Percentiles rank a stretch among this genome's conserved stretches.
Evolutionary conservation across 805 yeast species (phyloP).

Genomic region (Metschnikowia chrysomelidarum): DNA sequence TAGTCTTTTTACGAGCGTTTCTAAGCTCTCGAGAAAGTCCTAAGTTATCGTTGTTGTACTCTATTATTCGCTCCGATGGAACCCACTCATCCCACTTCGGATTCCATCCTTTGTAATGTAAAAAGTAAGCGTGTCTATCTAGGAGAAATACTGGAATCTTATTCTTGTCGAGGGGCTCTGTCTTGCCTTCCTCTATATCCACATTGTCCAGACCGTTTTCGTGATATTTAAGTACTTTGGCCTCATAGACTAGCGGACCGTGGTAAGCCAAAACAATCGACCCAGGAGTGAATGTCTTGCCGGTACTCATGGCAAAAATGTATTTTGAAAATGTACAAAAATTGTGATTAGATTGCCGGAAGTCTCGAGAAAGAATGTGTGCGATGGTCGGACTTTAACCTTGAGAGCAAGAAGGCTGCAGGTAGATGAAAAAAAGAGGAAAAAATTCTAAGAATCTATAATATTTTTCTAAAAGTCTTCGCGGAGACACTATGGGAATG

Average conservation of each 20-base stretch:
- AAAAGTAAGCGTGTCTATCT: slow-evolving; percentile 48
- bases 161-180: slow-evolving; percentile 32
- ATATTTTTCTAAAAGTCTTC: too few species aligned
- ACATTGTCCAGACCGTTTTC: slow-evolving; percentile 48
- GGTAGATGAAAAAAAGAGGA: too few species aligned
- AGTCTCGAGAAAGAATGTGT: too few species aligned
- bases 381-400: too few species aligned
- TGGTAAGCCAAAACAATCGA: slow-evolving; percentile 67
- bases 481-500: too few species aligned
- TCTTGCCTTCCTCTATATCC: slow-evolving; percentile 38
- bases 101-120: slow-evolving; percentile 97
- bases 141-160: slow-evolving; percentile 27
- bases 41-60: slow-evolving; percentile 65
- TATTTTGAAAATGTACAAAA: neutral
- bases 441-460: too few species aligned
- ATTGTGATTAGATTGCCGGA: too few species aligned
- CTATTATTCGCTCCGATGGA: slow-evolving; percentile 60
- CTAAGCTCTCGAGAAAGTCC: slow-evolving; percentile 31
- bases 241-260: slow-evolving; percentile 88
- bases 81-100: slow-evolving; percentile 98
- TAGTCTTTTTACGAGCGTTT: slow-evolving; percentile 19
- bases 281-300: slow-evolving; percentile 19
- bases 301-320: neutral
- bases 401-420: too few species aligned
- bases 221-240: slow-evolving; percentile 67